Base-by-base conservation (phyloP, 108 stramenopile species). In the Asterionellopsis glacialis region DNA sequence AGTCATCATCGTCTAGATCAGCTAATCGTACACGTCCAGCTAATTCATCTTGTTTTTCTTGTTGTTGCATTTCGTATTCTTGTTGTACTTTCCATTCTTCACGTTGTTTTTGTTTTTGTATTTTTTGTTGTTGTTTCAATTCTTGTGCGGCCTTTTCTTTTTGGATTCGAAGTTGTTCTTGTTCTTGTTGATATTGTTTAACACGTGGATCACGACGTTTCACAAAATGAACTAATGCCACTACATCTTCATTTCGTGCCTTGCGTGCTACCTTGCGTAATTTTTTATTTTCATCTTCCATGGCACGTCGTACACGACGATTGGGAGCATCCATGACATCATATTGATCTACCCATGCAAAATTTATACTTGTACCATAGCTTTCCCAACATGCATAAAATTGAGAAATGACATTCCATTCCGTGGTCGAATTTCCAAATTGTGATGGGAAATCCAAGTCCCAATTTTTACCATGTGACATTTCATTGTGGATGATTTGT, bases 241-340 rank as follows among this genome's bases (percentile, higher is more conserved):
- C 56, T 55, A 94, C 70, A 41, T 91, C 88, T 33, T 90, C 84
- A 24, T 85, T 76, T 21, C 85, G 78, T 55, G 71, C 78, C 48
- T 71, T 80, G 64, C 79, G 83, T 16, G 88, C 93, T 7, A 63
- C 56, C 60, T 73, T 72, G 23, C 93, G 69, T 13, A 83, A 82
- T 61, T 91, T 94, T 64, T 66, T 65, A 63, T 94, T 94, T 44
- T 90, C 93, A 28, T 91, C 89, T 44, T 94, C 90, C 84, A 94
- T 94, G 16, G 76, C 48, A 45, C 93, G 70, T 24, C 90, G 76
- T 16, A 94, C 69, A 16, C 87, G 49, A 24, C 93, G 82, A 75
- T 73, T 86, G 13, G 77, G 75, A 11, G 87, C 89, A 61, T 81
- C 80, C 15, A 65, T 61, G n/a, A 69, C 49, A 61, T 94, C 85